Evolutionary conservation across 108 stramenopile species (phyloP).

Genomic region (Nannochloropsis oceanica): DNA sequence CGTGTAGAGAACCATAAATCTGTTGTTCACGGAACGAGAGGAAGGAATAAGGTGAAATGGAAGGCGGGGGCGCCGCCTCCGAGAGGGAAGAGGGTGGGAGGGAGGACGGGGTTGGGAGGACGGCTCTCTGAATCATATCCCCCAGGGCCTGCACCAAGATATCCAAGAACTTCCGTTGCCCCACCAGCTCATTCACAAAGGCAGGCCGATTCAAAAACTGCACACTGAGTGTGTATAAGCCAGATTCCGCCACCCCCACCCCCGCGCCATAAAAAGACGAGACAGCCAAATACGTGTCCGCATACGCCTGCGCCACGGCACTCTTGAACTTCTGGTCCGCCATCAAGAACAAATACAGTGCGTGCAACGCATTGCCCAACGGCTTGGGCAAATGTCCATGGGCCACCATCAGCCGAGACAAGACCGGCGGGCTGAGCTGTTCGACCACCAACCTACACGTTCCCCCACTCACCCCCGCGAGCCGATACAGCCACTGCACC

Average conservation of each 20-base stretch:
- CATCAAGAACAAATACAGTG: slow-evolving; percentile 66
- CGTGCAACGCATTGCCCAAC: slow-evolving; percentile 40
- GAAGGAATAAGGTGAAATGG: not conserved
- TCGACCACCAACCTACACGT: slow-evolving; percentile 28
- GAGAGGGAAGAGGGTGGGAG: not conserved
- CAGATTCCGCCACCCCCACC: slow-evolving; percentile 56
- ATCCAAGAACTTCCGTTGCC: slow-evolving; percentile 47
- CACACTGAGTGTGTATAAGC: slow-evolving; percentile 50
- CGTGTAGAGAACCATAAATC: slow-evolving; percentile 17
- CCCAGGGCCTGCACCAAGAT: slow-evolving; percentile 48
- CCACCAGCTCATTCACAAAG: slow-evolving; percentile 62
- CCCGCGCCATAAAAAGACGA: slow-evolving; percentile 63
- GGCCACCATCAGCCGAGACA: slow-evolving; percentile 17
- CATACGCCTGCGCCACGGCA: slow-evolving; percentile 69
- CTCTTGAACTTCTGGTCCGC: slow-evolving; percentile 81
- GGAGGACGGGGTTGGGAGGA: not conserved
- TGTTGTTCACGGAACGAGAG: not conserved
- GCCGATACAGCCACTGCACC: slow-evolving; percentile 19
- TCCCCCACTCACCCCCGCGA: slow-evolving; percentile 7
- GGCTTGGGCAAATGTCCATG: slow-evolving; percentile 6
- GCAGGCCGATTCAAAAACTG: slow-evolving; percentile 82
- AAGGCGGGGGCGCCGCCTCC: not conserved
- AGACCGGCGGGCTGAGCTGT: slow-evolving; percentile 5
- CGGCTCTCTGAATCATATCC: slow-evolving; percentile 46
- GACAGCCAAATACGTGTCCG: slow-evolving; percentile 57